These are phyloP conservation scores for Ascochyta pisi DNA, from an alignment of 2,329 filamentous ascomycete species.

Conservation along the genomic window DNA sequence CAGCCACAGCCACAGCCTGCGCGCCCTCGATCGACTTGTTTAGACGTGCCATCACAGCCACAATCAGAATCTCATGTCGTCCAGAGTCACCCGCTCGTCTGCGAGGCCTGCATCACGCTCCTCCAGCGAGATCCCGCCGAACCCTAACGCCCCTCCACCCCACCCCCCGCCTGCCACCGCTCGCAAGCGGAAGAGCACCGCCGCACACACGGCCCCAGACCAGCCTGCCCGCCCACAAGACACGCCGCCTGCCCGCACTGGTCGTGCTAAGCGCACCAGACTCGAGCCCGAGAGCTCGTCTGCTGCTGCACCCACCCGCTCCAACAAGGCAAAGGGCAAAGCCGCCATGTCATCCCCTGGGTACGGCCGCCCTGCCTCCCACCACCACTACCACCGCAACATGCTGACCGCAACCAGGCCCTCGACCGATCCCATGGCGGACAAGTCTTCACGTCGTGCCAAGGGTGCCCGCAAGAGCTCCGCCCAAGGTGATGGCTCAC, in stretches of 20 bases:
- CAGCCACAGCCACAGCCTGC: constrained; percentile 39
- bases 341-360: constrained; percentile 75
- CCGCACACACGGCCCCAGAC: constrained; percentile 52
- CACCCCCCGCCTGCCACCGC: constrained; percentile 58
- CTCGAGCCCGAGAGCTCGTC: constrained; percentile 63
- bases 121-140: constrained; percentile 48
- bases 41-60: constrained; percentile 1
- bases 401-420: constrained; percentile 56
- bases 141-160: constrained; percentile 53
- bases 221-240: constrained; percentile 55
- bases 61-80: constrained; percentile 78
- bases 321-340: constrained; percentile 66
- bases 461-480: constrained; percentile 77
- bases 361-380: constrained; percentile 56
- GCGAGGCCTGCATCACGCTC: constrained; percentile 82
- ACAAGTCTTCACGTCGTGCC: constrained; percentile 72
- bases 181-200: constrained; percentile 78
- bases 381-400: background rate
- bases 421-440: constrained; percentile 69
- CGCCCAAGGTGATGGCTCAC: constrained; percentile 56
- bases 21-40: constrained; percentile 35
- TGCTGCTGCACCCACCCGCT: constrained; percentile 48
- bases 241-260: constrained; percentile 44
- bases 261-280: constrained; percentile 64
- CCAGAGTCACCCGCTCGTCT: constrained; percentile 94